phyloP scores from a whole-genome alignment of 345 rosid species.

The Laguncularia racemosa region DNA sequence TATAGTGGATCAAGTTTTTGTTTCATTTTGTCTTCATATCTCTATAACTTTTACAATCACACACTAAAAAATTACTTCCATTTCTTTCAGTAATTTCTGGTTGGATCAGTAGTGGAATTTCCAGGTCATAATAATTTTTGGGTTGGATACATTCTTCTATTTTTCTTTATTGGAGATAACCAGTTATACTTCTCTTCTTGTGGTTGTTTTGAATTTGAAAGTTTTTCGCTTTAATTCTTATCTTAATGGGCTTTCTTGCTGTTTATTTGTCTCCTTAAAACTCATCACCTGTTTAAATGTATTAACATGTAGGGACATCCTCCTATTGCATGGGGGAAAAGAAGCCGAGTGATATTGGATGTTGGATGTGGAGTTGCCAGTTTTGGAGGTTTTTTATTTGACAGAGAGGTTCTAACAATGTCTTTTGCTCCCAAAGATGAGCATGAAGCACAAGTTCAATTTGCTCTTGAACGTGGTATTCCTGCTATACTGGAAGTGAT shows the following conservation, averaged over 20 bases:
- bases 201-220: too few species aligned
- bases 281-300: neutral
- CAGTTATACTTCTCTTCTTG: too few species aligned
- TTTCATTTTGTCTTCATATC: too few species aligned
- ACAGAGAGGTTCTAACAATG: conserved; percentile 19
- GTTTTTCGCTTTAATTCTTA: neutral
- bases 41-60: too few species aligned
- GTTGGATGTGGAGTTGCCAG: conserved; percentile 26
- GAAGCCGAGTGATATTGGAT: conserved; percentile 19
- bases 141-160: too few species aligned
- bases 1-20: too few species aligned
- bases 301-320: conserved; percentile 9
- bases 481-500: conserved; percentile 19
- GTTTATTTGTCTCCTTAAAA: neutral
- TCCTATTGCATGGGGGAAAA: conserved; percentile 20
- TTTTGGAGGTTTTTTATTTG: conserved; percentile 19
- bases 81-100: too few species aligned
- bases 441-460: conserved; percentile 26
- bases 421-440: conserved; percentile 25
- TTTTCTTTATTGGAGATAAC: too few species aligned
- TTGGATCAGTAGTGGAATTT: too few species aligned
- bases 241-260: neutral
- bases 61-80: too few species aligned
- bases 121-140: too few species aligned
- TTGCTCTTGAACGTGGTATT: conserved; percentile 22